These are phyloP conservation scores for Globisporangium camurandrum DNA, from an alignment of 352 stramenopile genomes.

Conservation along the genomic window DNA sequence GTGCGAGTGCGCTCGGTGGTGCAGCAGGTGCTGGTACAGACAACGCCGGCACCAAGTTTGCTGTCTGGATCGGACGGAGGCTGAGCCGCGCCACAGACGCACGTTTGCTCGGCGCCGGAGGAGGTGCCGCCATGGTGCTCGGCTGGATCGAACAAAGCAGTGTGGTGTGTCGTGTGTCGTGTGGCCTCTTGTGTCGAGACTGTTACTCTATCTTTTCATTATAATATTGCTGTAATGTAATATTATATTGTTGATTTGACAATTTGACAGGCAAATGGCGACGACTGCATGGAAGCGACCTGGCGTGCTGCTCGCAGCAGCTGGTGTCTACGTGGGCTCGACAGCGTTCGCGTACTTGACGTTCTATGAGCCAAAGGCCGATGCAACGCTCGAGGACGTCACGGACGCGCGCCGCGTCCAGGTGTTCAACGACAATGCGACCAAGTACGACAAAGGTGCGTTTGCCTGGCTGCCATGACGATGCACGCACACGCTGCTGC, in stretches of 20 bases:
- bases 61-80: too few relatives aligned
- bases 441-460: slow-evolving; percentile 61
- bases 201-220: too few relatives aligned
- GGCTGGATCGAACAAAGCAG: too few relatives aligned
- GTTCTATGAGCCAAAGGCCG: slow-evolving; percentile 56
- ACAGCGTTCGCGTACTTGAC: slow-evolving; percentile 57
- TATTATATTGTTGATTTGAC: too few relatives aligned
- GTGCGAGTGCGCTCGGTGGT: slow-evolving; percentile 2
- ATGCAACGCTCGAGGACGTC: slow-evolving; percentile 18
- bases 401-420: slow-evolving; percentile 41
- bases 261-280: too few relatives aligned
- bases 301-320: slow-evolving; percentile 44
- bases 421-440: slow-evolving; percentile 67
- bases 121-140: too few relatives aligned
- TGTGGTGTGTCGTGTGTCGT: too few relatives aligned
- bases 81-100: too few relatives aligned
- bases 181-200: too few relatives aligned
- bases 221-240: too few relatives aligned
- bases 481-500: background rate
- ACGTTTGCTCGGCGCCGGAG: too few relatives aligned
- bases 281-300: slow-evolving; percentile 33
- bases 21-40: background rate
- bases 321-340: slow-evolving; percentile 46
- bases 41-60: background rate
- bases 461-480: background rate